Conservation (phyloP, 176 grass and related monocot species). For the Raddia guianensis region DNA sequence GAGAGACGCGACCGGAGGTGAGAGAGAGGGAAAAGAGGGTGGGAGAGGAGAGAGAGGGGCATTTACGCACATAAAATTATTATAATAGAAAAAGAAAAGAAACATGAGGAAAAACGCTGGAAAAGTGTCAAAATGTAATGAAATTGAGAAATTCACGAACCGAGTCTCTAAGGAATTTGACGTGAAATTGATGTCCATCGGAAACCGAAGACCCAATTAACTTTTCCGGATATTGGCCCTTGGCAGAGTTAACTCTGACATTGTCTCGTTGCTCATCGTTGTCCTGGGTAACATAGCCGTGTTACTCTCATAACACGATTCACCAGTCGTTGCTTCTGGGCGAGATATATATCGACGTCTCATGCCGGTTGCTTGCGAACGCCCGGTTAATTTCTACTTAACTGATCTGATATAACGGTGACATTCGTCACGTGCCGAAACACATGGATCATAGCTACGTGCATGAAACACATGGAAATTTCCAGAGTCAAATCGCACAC, state of each 20-base stretch:
- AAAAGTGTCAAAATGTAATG: too few relatives aligned
- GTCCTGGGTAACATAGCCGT: not conserved
- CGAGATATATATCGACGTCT: not conserved
- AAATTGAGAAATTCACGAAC: too few relatives aligned
- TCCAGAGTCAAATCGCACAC: not conserved
- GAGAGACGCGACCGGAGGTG: too few relatives aligned
- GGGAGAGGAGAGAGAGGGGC: too few relatives aligned
- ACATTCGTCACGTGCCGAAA: not conserved
- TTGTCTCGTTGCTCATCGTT: not conserved
- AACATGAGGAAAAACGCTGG: too few relatives aligned
- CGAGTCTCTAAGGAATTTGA: too few relatives aligned
- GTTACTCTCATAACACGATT: not conserved
- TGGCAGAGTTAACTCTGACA: not conserved
- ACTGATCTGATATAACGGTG: not conserved
- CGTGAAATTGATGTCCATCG: too few relatives aligned
- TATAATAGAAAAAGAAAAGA: too few relatives aligned
- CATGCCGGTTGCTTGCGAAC: not conserved
- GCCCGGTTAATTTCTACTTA: not conserved
- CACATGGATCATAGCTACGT: slow-evolving; percentile 2
- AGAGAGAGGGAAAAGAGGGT: too few relatives aligned
- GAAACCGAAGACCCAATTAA: too few relatives aligned
- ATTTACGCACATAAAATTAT: too few relatives aligned
- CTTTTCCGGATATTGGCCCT: not conserved
- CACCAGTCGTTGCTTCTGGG: not conserved
- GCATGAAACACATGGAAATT: not conserved